phyloP scores from a whole-genome alignment of 305 asterid genomes.

The Fraxinus nigra region DNA sequence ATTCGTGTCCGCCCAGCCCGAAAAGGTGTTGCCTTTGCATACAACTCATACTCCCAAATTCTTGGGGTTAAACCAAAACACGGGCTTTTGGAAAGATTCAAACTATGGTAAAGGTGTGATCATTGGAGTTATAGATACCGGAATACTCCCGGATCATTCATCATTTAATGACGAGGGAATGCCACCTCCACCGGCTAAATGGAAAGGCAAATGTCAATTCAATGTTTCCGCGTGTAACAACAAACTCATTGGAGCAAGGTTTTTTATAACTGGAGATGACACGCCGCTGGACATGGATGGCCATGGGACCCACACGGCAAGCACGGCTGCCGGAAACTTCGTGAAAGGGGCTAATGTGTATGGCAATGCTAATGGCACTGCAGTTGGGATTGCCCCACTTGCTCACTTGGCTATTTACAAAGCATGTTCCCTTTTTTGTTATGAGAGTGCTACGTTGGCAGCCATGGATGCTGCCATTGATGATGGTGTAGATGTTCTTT shows the following conservation, averaged over 20 bases:
- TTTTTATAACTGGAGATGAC: background rate
- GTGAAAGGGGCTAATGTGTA: constrained; percentile 27
- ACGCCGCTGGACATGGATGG: constrained; percentile 32
- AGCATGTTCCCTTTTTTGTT: constrained; percentile 29
- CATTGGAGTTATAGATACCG: constrained; percentile 51
- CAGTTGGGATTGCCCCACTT: constrained; percentile 38
- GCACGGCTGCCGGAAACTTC: constrained; percentile 45
- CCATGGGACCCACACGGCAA: constrained; percentile 50
- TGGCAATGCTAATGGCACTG: constrained; percentile 45
- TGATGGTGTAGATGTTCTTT: constrained; percentile 36
- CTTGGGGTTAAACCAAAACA: constrained; percentile 41
- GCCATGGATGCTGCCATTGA: constrained; percentile 34
- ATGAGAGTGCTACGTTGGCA: constrained; percentile 19
- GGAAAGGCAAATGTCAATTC: constrained; percentile 56
- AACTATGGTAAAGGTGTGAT: constrained; percentile 52
- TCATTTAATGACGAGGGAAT: constrained; percentile 43
- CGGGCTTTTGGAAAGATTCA: constrained; percentile 36
- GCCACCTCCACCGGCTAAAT: constrained; percentile 46
- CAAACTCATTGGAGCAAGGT: constrained; percentile 49
- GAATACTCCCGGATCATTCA: constrained; percentile 45
- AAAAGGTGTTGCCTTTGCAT: constrained; percentile 24
- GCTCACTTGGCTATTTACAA: constrained; percentile 49
- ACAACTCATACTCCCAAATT: constrained; percentile 53
- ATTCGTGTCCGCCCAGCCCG: constrained; percentile 34
- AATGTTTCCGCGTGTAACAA: constrained; percentile 35